These are phyloP conservation scores for Cordyceps cateniannulata DNA, from an alignment of 2,329 filamentous ascomycete species.

Conservation along the genomic window DNA sequence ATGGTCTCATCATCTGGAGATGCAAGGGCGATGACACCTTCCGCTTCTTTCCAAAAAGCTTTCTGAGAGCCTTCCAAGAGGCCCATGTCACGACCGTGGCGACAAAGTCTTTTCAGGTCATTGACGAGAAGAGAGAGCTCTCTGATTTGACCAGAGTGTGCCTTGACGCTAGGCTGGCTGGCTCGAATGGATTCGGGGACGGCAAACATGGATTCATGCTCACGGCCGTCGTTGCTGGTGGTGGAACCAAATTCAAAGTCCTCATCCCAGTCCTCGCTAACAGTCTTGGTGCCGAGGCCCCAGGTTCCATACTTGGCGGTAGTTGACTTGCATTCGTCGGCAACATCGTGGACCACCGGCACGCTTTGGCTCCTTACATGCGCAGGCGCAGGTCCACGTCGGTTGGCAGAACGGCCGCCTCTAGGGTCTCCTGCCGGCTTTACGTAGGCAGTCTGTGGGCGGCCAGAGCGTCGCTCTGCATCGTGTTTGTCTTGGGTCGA, in stretches of 20 bases:
- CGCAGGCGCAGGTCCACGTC: slow-evolving; percentile 60
- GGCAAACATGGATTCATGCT: slow-evolving; percentile 27
- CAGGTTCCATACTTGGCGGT: slow-evolving; percentile 72
- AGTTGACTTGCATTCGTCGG: slow-evolving; percentile 47
- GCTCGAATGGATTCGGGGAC: slow-evolving; percentile 73
- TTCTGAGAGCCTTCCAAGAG: slow-evolving; percentile 55
- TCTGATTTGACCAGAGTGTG: slow-evolving; percentile 75
- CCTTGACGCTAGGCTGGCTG: slow-evolving; percentile 73
- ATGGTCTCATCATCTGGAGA: slow-evolving; percentile 53
- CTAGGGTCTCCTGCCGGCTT: slow-evolving; percentile 67
- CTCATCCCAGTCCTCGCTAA: slow-evolving; percentile 84
- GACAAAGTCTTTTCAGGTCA: slow-evolving; percentile 70
- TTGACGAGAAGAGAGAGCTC: slow-evolving; percentile 78
- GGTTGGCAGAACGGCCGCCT: slow-evolving; percentile 60
- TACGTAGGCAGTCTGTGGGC: slow-evolving; percentile 69
- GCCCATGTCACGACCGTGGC: slow-evolving; percentile 61
- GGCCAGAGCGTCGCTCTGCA: slow-evolving; percentile 48
- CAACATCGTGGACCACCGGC: slow-evolving; percentile 60
- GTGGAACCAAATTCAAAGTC: slow-evolving; percentile 70
- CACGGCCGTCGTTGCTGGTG: slow-evolving; percentile 29
- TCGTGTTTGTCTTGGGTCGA: slow-evolving; percentile 55
- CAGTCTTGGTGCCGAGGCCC: slow-evolving; percentile 71
- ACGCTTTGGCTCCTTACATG: slow-evolving; percentile 79
- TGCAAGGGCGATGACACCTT: slow-evolving; percentile 81
- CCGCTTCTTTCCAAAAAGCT: slow-evolving; percentile 70